Conservation (phyloP, 1,284 basidiomycete genomes). For the Puccinia triticina region DNA sequence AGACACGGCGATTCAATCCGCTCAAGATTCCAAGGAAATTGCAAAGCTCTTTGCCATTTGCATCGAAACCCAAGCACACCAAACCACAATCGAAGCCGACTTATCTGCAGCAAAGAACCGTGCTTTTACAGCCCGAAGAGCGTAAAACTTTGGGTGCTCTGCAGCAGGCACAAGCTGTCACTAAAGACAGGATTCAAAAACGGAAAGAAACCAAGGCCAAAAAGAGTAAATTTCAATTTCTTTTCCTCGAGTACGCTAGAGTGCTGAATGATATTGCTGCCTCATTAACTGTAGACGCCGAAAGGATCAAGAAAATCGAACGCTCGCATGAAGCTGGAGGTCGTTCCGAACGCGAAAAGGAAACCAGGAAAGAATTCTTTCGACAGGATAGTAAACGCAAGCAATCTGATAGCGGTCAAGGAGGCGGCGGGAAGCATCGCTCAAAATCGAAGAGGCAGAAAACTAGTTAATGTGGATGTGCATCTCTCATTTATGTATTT, state of each 20-base stretch:
- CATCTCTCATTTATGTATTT: not conserved
- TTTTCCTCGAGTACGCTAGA: not conserved
- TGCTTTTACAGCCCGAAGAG: conserved; percentile 92
- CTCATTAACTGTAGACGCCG: conserved; percentile 26
- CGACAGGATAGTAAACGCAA: conserved; percentile 47
- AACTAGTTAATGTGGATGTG: conserved; percentile 2
- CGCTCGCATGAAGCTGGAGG: conserved; percentile 19
- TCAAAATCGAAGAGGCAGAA: conserved; percentile 32
- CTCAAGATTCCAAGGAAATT: conserved; percentile 85
- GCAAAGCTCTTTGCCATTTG: conserved; percentile 84
- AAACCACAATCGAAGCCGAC: conserved; percentile 74
- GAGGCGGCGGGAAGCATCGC: not conserved
- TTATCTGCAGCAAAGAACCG: conserved; percentile 87
- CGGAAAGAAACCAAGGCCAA: conserved; percentile 79
- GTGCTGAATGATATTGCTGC: not conserved
- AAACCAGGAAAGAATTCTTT: conserved; percentile 51
- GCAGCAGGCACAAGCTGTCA: conserved; percentile 89
- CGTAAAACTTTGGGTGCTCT: conserved; percentile 86
- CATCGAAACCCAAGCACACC: conserved; percentile 86
- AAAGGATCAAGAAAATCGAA: conserved; percentile 46
- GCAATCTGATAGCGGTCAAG: conserved; percentile 13
- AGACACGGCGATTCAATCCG: conserved; percentile 84
- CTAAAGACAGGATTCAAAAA: conserved; percentile 79
- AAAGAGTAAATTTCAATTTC: conserved; percentile 37
- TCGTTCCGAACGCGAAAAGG: conserved; percentile 49